phyloP scores from a whole-genome alignment of 2,329 filamentous ascomycete genomes.

The Capronia epimyces region DNA sequence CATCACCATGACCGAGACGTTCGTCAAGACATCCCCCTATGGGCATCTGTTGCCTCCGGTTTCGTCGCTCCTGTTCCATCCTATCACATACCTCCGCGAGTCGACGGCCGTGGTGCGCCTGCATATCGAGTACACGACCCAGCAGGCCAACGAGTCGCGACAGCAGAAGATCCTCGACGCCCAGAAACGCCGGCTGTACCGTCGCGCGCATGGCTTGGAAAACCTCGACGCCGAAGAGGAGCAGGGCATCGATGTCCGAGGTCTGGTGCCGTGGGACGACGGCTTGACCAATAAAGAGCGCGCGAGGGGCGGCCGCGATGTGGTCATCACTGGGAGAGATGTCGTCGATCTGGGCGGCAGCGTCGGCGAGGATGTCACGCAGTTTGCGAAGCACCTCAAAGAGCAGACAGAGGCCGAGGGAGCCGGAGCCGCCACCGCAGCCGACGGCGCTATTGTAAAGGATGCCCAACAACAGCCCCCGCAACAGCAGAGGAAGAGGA shows the following conservation, averaged over 20 bases:
- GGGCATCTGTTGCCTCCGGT: constrained; percentile 69
- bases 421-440: neutral
- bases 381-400: constrained; percentile 15
- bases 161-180: constrained; percentile 75
- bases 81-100: constrained; percentile 60
- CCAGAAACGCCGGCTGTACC: constrained; percentile 76
- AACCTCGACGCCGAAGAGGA: constrained; percentile 40
- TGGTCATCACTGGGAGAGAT: constrained; percentile 27
- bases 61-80: constrained; percentile 63
- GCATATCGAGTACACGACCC: constrained; percentile 66
- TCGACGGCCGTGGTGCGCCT: constrained; percentile 69
- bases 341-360: constrained; percentile 30
- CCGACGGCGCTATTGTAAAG: neutral
- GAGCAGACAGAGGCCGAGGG: constrained; percentile 6
- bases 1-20: constrained; percentile 31
- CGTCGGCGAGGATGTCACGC: constrained; percentile 14
- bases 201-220: constrained; percentile 78
- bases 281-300: constrained; percentile 37
- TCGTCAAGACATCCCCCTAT: constrained; percentile 60
- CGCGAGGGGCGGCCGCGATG: constrained; percentile 31
- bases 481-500: constrained; percentile 23
- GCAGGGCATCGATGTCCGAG: constrained; percentile 29
- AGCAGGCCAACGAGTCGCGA: constrained; percentile 65
- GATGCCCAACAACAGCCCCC: neutral
- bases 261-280: constrained; percentile 33